Base-by-base conservation (phyloP, 495 filamentous ascomycete species). In the Tuber indicum region DNA sequence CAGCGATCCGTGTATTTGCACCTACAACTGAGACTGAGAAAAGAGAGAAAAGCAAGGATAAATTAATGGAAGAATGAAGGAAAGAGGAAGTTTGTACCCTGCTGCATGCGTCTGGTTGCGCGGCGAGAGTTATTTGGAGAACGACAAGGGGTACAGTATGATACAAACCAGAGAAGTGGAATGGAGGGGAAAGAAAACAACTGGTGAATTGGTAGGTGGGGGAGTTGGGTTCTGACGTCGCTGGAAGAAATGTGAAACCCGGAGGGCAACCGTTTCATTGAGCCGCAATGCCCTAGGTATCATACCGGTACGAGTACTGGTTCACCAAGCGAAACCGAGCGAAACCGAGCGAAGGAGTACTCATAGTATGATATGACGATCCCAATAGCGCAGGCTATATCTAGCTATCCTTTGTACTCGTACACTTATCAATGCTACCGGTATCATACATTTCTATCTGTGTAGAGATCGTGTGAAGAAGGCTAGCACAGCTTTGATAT, bases 51-150 rank as follows among this genome's bases (percentile, higher is more conserved):
- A 26, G 10, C 1, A 32, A 4, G 58, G 17, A 36, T 32, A 26
- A 21, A n/a, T 32, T 32, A 62, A n/a, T 3, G 10, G 4, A 7
- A 26, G 9, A 26, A 16, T 3, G 19, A 23, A n/a, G 1, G 26
- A 32, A 62, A 32, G n/a, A n/a, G 58, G 58, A 10, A 32, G 21
- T 7, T 73, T 70, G 49, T 73, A 82, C 81, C 81, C 78, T 83
- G 81, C 73, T 81, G 82, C 81, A 83, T 83, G 69, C 76, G 49
- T 72, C 26, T 46, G 12, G 44, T 39, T 41, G 41, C 26, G 71
- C 45, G 70, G 71, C 32, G 32, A 62, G 58, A 46, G 17, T 45
- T 4, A 32, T 17, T 23, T 62, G n/a, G 71, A 43, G 32, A 47
- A 23, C 23, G 39, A 49, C 41, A 70, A 44, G 42, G 71, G 70